Conservation (phyloP, 2,329 filamentous ascomycete genomes). For the Fusarium anguioides region DNA sequence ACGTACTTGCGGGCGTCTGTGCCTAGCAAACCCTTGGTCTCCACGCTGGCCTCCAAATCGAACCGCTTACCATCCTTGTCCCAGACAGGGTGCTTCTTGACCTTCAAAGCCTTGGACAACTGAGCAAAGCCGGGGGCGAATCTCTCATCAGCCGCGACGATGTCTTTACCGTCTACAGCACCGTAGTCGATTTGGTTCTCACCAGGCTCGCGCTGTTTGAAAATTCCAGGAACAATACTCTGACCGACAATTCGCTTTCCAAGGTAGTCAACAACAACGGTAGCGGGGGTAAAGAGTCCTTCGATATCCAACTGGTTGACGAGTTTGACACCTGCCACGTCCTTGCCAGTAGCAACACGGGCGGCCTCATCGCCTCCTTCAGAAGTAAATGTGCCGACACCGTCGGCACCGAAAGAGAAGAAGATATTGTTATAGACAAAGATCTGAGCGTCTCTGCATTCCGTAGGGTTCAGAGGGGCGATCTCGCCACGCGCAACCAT, state of each 20-base stretch:
- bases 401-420: constrained; percentile 97
- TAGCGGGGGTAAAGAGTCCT: constrained; percentile 93
- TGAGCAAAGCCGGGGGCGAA: constrained; percentile 89
- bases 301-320: constrained; percentile 98
- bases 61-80: constrained; percentile 94
- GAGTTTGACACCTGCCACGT: constrained; percentile 91
- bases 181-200: constrained; percentile 99
- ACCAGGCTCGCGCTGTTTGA: constrained; percentile 96
- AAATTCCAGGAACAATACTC: constrained; percentile 98
- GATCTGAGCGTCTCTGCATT: constrained; percentile 92
- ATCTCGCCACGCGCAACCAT: constrained; percentile 94
- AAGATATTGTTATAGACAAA: constrained; percentile 99
- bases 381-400: constrained; percentile 94
- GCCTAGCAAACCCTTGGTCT: constrained; percentile 97
- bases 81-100: constrained; percentile 97
- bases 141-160: constrained; percentile 88
- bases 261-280: constrained; percentile 95
- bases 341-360: constrained; percentile 94
- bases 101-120: constrained; percentile 87
- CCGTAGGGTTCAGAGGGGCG: constrained; percentile 92
- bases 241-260: constrained; percentile 97
- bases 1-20: constrained; percentile 98
- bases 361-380: constrained; percentile 98
- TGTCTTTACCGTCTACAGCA: constrained; percentile 95
- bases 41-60: constrained; percentile 93